phyloP scores from a whole-genome alignment of 2,329 filamentous ascomycete species.

The Fusarium duplospermum region DNA sequence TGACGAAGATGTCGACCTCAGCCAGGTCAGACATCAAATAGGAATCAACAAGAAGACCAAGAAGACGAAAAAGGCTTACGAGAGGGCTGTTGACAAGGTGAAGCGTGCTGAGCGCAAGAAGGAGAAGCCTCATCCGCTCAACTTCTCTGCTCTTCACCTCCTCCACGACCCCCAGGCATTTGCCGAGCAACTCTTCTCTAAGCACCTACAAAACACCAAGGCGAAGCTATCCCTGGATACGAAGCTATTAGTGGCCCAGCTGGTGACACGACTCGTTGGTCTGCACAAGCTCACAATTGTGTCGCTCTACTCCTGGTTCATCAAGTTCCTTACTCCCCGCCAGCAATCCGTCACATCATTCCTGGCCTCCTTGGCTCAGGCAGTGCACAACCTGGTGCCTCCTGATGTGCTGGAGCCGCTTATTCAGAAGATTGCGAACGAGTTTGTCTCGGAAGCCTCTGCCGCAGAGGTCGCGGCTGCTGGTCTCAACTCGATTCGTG shows the following conservation, averaged over 20 bases:
- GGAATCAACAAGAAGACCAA: slow-evolving; percentile 97
- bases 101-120: slow-evolving; percentile 90
- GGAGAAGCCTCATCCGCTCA: slow-evolving; percentile 85
- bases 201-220: slow-evolving; percentile 89
- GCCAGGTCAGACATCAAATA: slow-evolving; percentile 83
- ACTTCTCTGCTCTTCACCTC: slow-evolving; percentile 95
- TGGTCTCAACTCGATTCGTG: slow-evolving; percentile 92
- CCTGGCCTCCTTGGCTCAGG: slow-evolving; percentile 90
- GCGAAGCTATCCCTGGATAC: slow-evolving; percentile 88
- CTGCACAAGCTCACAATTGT: slow-evolving; percentile 92
- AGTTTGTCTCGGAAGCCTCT: slow-evolving; percentile 95
- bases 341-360: slow-evolving; percentile 94
- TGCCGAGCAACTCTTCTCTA: slow-evolving; percentile 88
- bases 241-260: slow-evolving; percentile 88
- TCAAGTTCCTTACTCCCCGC: slow-evolving; percentile 88
- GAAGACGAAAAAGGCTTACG: slow-evolving; percentile 83
- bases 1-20: slow-evolving; percentile 82
- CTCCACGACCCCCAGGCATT: slow-evolving; percentile 96
- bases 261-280: slow-evolving; percentile 91
- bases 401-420: slow-evolving; percentile 92
- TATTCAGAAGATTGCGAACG: slow-evolving; percentile 95
- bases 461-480: slow-evolving; percentile 92
- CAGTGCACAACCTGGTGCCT: slow-evolving; percentile 89
- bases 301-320: slow-evolving; percentile 94
- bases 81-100: slow-evolving; percentile 83